A percentile compares a stretch with the other conserved stretches of the same genome.
These are phyloP conservation scores for Gloeophyllum trabeum DNA, from an alignment of 768 basidiomycete species.

Conservation along the genomic window DNA sequence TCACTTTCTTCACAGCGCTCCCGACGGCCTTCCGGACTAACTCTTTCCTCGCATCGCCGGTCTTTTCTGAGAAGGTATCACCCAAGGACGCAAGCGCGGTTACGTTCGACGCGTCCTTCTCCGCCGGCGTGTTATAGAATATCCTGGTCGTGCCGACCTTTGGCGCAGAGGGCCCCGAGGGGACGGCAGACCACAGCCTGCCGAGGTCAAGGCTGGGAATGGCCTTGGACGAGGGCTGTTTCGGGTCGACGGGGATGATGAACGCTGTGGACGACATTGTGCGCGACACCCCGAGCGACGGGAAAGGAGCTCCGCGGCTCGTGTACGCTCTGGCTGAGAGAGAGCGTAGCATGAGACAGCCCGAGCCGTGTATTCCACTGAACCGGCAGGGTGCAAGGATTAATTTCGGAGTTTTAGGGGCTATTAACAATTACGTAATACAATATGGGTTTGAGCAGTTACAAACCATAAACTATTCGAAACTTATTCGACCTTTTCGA, in stretches of 20 bases:
- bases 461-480: no score
- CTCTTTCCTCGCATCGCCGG: conserved; percentile 41
- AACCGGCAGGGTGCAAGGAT: no score
- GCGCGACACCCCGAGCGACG: no score
- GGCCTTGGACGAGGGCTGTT: conserved; percentile 17
- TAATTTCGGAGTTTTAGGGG: no score
- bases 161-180: conserved; percentile 27
- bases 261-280: conserved; percentile 46
- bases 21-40: conserved; percentile 61
- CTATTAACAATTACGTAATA: no score
- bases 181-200: conserved; percentile 42
- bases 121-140: conserved; percentile 45
- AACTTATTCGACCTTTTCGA: no score
- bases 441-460: no score
- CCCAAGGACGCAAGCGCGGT: conserved; percentile 51
- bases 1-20: conserved; percentile 60
- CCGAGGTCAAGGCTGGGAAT: conserved; percentile 29
- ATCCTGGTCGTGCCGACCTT: conserved; percentile 53
- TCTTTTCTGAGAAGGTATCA: conserved; percentile 36
- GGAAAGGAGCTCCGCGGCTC: no score
- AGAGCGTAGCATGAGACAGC: no score
- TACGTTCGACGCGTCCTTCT: conserved; percentile 20
- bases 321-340: no score
- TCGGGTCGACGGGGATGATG: conserved; percentile 47
- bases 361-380: no score